Evolutionary conservation across 768 basidiomycete genomes (phyloP).

Genomic region (Suillus clintonianus): DNA sequence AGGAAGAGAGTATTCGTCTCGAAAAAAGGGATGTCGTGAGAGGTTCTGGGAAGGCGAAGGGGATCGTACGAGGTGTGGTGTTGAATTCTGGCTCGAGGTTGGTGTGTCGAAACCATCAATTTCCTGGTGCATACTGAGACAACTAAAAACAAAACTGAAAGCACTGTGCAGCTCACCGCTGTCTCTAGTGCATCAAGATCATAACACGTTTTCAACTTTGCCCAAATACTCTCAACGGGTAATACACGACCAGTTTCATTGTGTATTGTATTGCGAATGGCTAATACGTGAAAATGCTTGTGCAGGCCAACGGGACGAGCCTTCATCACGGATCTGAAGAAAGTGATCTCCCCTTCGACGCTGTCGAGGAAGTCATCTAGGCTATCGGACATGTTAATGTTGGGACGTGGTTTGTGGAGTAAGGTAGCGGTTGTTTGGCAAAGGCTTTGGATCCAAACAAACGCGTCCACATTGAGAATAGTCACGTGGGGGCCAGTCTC

Average conservation of each 20-base stretch:
- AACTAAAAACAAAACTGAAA: conserved; percentile 1
- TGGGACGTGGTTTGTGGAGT: neutral
- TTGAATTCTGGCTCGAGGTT: conserved; percentile 38
- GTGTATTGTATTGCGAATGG: conserved; percentile 69
- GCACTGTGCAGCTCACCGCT: conserved; percentile 48
- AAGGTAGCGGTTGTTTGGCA: conserved; percentile 21
- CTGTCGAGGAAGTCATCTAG: conserved; percentile 58
- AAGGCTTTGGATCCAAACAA: conserved; percentile 16
- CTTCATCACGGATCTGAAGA: conserved; percentile 81
- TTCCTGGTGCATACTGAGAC: conserved; percentile 35
- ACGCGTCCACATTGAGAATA: neutral
- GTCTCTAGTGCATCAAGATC: conserved; percentile 75
- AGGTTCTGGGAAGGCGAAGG: conserved; percentile 74
- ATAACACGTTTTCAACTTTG: conserved; percentile 70
- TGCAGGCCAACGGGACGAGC: conserved; percentile 83
- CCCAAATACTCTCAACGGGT: conserved; percentile 68
- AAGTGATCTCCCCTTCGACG: conserved; percentile 81
- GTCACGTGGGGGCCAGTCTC: neutral
- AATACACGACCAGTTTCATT: conserved; percentile 69
- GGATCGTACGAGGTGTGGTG: conserved; percentile 56
- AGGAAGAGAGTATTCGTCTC: conserved; percentile 64
- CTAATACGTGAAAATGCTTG: conserved; percentile 78
- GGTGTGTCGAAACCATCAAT: conserved; percentile 49
- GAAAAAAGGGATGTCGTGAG: conserved; percentile 69
- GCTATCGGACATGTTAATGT: conserved; percentile 12